Conservation (phyloP, 2,329 filamentous ascomycete genomes). For the Colletotrichum salicis region DNA sequence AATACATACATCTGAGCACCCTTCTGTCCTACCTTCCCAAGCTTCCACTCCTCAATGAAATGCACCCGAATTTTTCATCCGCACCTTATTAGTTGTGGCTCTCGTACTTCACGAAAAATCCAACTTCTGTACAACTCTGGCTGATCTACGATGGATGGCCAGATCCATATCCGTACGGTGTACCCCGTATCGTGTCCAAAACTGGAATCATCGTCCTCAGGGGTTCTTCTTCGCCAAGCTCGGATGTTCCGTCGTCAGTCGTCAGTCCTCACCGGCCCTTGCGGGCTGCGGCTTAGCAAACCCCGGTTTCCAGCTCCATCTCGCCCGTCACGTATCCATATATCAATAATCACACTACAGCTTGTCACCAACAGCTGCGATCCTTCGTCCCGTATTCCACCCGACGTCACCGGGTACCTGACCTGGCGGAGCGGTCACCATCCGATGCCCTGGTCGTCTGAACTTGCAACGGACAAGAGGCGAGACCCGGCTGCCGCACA, state of each 20-base stretch:
- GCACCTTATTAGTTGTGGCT: no score
- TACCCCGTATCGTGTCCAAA: neutral
- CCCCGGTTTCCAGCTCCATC: neutral
- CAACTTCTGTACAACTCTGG: neutral
- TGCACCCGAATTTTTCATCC: no score
- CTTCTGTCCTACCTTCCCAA: neutral
- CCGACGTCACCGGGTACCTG: neutral
- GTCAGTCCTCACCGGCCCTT: neutral
- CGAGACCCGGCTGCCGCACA: neutral
- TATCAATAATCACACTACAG: neutral
- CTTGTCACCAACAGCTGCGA: neutral
- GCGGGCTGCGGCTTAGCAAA: neutral
- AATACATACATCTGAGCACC: neutral
- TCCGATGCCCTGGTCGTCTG: neutral
- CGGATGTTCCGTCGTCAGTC: neutral
- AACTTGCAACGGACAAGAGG: neutral
- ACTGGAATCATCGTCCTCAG: neutral
- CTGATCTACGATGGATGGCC: neutral
- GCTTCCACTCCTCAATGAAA: neutral
- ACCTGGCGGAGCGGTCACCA: neutral
- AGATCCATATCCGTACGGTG: no score
- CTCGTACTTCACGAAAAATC: no score
- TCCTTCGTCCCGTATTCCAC: neutral
- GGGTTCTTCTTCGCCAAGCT: neutral
- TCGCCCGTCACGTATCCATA: no score